Percentiles rank a stretch among this genome's conserved stretches.
Conservation (phyloP, 257 asterid genomes). For the Fraxinus anomala region DNA sequence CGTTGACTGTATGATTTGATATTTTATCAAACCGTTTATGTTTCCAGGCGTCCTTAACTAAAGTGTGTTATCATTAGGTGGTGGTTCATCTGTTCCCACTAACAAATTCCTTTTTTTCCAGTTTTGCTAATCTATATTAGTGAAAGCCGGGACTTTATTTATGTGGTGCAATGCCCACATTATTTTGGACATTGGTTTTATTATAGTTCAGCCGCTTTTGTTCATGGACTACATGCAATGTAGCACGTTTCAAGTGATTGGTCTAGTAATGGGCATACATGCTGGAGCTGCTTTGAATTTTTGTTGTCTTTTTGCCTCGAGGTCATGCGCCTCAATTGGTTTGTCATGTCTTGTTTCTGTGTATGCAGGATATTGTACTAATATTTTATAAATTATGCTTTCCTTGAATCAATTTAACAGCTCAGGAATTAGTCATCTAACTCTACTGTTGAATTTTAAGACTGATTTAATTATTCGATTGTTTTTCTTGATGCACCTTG, state of each 20-base stretch:
- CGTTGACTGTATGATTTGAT: constrained; percentile 5
- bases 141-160: neutral
- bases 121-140: constrained; percentile 10
- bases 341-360: neutral
- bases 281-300: neutral
- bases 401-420: constrained; percentile 1
- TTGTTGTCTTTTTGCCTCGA: neutral
- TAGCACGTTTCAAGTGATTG: neutral
- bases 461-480: constrained; percentile 9
- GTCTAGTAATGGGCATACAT: neutral
- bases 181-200: constrained; percentile 1
- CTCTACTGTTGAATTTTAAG: neutral
- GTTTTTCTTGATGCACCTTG: constrained; percentile 12
- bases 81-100: neutral
- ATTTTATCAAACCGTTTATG: neutral
- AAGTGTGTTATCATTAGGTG: neutral
- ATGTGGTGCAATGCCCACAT: neutral
- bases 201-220: neutral
- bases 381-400: neutral
- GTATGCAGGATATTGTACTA: neutral
- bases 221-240: neutral
- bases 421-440: neutral
- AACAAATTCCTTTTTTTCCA: neutral
- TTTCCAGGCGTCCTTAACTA: neutral
- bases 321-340: constrained; percentile 1